Base-by-base conservation (phyloP, 2,329 filamentous ascomycete species). In the Ceratocystis ficicola region DNA sequence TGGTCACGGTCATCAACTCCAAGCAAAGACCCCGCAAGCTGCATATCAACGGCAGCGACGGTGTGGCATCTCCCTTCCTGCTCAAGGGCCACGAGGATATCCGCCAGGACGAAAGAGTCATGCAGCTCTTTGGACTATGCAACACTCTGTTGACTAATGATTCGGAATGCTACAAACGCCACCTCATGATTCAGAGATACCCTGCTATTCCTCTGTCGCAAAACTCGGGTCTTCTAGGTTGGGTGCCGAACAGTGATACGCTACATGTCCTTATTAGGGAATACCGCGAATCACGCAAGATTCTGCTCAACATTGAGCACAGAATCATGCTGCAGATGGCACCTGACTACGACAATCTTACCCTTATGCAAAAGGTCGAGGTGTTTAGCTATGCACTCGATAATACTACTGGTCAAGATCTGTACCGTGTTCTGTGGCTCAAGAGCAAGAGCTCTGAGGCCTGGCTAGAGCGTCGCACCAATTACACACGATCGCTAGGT, bases 321-420 rank as follows among this genome's bases (percentile, higher is more conserved):
- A 88, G 95, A 55, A 99, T 99, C 74, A 99, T 99, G 94, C 80
- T 99, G 66, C 95, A 99, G 75, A 99, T 99, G 94, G 94, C 94
- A 28, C 95, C 94, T 0, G 94, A 99, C 74, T 99, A 97, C 73
- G 94, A 99, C 73, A 96, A 96, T 72, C 85, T 99, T 60, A 97
- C 95, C 0, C 83, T 99, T 44, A 97, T 99, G 94, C 95, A 99
- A 74, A 99, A 99, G 78, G 95, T 99, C 0, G 95, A 99, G 75
- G 94, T 99, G 10, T 99, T 99, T 73, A 93, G 94, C 41, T 99
- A 99, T 74, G 95, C 94, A 3, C 86, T 99, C 68, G 95, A 99
- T 77, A 99, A 99, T 74, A 99, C 94, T 0, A 99, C 94, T 0
- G 95, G 94, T 1, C 95, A 99, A 74, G 94, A 99, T 77, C 80